Conservation (phyloP, 805 yeast species). For the Priceomyces carsonii region DNA sequence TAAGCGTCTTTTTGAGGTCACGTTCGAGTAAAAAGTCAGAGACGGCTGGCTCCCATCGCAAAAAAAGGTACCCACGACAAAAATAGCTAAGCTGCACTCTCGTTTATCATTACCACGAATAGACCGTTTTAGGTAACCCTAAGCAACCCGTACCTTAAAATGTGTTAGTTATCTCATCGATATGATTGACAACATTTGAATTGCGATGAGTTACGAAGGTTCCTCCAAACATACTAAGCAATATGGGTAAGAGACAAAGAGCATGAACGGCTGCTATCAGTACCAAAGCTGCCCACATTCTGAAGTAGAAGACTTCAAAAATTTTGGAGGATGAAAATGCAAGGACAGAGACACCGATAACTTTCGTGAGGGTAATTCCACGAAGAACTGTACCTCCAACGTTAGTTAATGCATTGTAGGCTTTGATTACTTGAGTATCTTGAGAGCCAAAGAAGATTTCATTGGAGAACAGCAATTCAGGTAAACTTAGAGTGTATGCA, state of each 20-base stretch:
- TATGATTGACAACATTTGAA: neutral
- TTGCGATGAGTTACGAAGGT: conserved; percentile 1
- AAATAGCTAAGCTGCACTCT: no score
- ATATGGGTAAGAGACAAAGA: conserved; percentile 73
- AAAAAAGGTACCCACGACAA: no score
- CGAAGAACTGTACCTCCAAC: conserved; percentile 91
- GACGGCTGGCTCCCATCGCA: no score
- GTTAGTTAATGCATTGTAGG: conserved; percentile 62
- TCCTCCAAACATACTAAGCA: conserved; percentile 49
- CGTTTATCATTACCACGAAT: no score
- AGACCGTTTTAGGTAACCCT: no score
- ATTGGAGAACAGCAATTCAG: conserved; percentile 10
- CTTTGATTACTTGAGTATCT: conserved; percentile 24
- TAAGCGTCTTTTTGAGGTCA: no score
- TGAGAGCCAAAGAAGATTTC: conserved; percentile 2
- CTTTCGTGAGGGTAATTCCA: conserved; percentile 87
- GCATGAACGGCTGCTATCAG: conserved; percentile 78
- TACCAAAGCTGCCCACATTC: conserved; percentile 90
- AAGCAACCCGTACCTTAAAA: no score
- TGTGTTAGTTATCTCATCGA: no score
- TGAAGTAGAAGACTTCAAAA: conserved; percentile 86
- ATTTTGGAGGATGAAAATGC: conserved; percentile 87
- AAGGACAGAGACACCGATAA: conserved; percentile 82
- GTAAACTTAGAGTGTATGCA: conserved; percentile 59
- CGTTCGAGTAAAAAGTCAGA: no score